Evolutionary conservation across 2,329 filamentous ascomycete genomes (phyloP).

Genomic region (Talaromyces rugulosus): DNA sequence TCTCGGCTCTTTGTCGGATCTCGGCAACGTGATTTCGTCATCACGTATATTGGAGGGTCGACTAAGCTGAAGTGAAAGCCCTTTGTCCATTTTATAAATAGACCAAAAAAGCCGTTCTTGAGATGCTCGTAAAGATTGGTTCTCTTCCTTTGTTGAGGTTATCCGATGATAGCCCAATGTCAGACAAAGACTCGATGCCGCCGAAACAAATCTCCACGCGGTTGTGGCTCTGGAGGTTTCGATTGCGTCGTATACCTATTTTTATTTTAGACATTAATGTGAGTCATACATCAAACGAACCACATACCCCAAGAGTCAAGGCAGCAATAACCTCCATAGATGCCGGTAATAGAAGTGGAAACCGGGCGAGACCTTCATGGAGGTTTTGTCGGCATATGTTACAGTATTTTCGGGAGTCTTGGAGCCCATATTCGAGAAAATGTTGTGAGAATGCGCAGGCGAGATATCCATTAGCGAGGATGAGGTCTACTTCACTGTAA

Average conservation of each 20-base stretch:
- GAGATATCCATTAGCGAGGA: constrained; percentile 3
- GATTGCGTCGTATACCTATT: constrained; percentile 3
- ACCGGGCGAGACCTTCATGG: background rate
- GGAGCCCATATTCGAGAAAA: background rate
- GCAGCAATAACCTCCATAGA: background rate
- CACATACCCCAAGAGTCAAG: background rate
- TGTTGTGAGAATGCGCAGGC: constrained; percentile 4
- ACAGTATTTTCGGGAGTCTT: constrained; percentile 3
- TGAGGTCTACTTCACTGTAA: constrained; percentile 5
- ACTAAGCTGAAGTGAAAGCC: constrained; percentile 3
- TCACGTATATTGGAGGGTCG: constrained; percentile 6
- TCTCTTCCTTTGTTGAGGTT: background rate
- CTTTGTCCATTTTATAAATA: constrained; percentile 6
- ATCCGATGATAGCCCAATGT: constrained; percentile 7
- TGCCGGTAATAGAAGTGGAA: background rate
- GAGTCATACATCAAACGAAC: background rate
- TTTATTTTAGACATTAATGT: background rate
- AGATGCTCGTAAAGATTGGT: background rate
- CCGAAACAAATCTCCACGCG: constrained; percentile 8
- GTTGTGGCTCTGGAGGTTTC: constrained; percentile 1
- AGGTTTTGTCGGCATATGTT: background rate
- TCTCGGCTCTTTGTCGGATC: background rate
- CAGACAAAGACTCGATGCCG: constrained; percentile 2
- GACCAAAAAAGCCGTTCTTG: constrained; percentile 8
- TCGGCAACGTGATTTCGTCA: constrained; percentile 4